Percentiles rank a stretch among this genome's conserved stretches.
Evolutionary conservation across 2,329 filamentous ascomycete species (phyloP).

Genomic region (Shiraia sp.): DNA sequence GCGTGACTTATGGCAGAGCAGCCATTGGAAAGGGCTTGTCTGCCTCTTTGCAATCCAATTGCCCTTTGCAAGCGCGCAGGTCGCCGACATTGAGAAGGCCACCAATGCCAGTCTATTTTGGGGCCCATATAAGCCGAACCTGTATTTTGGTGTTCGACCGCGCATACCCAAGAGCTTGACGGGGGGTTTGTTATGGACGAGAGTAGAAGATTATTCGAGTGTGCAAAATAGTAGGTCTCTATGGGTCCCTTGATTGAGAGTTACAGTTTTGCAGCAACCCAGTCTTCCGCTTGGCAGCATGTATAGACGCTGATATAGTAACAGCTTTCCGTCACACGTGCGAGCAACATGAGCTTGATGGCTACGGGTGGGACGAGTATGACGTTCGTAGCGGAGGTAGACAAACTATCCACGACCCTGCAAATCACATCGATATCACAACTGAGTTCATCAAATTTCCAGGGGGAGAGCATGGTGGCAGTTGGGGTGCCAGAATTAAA

Average conservation of each 20-base stretch:
- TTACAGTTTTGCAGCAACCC: not conserved
- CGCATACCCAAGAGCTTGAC: conserved; percentile 79
- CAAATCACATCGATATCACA: conserved; percentile 85
- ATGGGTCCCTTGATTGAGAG: not conserved
- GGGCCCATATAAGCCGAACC: conserved; percentile 91
- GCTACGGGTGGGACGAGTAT: conserved; percentile 98
- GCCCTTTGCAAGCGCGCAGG: conserved; percentile 33
- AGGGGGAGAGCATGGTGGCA: conserved; percentile 82
- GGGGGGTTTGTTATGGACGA: conserved; percentile 85
- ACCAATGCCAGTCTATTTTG: conserved; percentile 87
- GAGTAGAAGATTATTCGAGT: conserved; percentile 75
- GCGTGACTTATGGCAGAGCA: conserved; percentile 24
- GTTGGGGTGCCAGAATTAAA: conserved; percentile 88
- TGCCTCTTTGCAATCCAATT: conserved; percentile 29
- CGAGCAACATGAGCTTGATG: conserved; percentile 92
- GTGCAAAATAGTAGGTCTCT: conserved; percentile 73
- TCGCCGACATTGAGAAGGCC: conserved; percentile 47
- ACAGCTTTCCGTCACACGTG: conserved; percentile 89
- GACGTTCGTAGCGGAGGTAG: conserved; percentile 85
- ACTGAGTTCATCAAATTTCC: conserved; percentile 94
- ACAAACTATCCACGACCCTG: conserved; percentile 87
- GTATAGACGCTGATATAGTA: not conserved
- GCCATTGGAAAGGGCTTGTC: conserved; percentile 23
- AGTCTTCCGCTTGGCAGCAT: too few relatives aligned
- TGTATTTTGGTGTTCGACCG: conserved; percentile 91